A percentile compares a stretch with the other conserved stretches of the same genome.
These are phyloP conservation scores for Sutorius eximius DNA, from an alignment of 1,284 basidiomycete species.

Conservation along the genomic window DNA sequence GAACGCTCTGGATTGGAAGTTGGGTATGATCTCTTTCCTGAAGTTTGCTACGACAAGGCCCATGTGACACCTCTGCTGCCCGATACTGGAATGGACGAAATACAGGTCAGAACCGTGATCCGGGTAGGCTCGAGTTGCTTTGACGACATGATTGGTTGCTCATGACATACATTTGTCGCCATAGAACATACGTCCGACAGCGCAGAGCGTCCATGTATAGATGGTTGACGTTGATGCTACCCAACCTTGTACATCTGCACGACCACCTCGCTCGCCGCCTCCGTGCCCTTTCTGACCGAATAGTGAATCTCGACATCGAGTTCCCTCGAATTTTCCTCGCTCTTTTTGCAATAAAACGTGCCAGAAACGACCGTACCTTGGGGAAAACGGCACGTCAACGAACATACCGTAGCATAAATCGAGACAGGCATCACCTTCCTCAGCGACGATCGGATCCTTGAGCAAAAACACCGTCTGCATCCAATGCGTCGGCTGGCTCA, in stretches of 20 bases:
- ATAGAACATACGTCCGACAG: too few relatives aligned
- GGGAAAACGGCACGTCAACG: not conserved
- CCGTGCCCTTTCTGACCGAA: conserved; percentile 44
- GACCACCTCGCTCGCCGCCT: conserved; percentile 40
- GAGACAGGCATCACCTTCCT: conserved; percentile 56
- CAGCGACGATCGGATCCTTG: conserved; percentile 71
- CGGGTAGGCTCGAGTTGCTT: too few relatives aligned
- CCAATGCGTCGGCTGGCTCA: conserved; percentile 93
- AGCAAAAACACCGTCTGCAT: conserved; percentile 94
- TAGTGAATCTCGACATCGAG: conserved; percentile 93
- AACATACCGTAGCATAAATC: not conserved
- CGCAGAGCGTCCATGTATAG: too few relatives aligned
- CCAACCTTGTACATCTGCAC: conserved; percentile 83
- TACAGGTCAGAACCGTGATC: too few relatives aligned
- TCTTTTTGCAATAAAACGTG: conserved; percentile 82
- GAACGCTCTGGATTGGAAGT: too few relatives aligned
- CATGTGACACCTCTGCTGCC: too few relatives aligned
- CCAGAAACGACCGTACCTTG: conserved; percentile 79
- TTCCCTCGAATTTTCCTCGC: conserved; percentile 80
- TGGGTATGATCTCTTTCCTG: too few relatives aligned
- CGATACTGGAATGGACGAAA: too few relatives aligned
- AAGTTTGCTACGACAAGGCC: too few relatives aligned
- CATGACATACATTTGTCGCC: too few relatives aligned
- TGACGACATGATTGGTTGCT: too few relatives aligned
- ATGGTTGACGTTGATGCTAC: conserved; percentile 29